Evolutionary conservation across 805 yeast genomes (phyloP).

Genomic region (Wickerhamiella alocasiicola): DNA sequence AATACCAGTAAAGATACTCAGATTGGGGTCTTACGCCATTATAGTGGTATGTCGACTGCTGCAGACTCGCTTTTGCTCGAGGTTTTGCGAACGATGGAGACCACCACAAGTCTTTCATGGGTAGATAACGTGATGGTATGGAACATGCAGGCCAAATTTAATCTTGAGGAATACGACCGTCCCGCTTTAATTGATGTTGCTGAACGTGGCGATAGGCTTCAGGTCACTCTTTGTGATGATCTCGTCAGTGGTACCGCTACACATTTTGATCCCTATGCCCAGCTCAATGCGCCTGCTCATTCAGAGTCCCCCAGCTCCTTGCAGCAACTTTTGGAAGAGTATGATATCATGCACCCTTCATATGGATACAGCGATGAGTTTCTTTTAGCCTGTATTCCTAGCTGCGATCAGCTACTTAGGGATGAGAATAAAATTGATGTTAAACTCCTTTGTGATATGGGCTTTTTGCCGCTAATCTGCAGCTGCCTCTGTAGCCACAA

Average conservation of each 20-base stretch:
- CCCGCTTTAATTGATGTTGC: conserved; percentile 15
- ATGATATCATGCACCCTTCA: conserved; percentile 11
- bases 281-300: neutral
- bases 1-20: conserved; percentile 39
- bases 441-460: conserved; percentile 44
- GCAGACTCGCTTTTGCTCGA: conserved; percentile 52
- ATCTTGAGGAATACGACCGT: conserved; percentile 29
- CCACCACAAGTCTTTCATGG: conserved; percentile 44
- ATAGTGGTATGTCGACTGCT: conserved; percentile 48
- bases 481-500: conserved; percentile 15
- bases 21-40: conserved; percentile 39
- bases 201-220: conserved; percentile 9
- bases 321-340: conserved; percentile 7
- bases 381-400: conserved; percentile 36
- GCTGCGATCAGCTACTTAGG: conserved; percentile 18
- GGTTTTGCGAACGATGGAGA: conserved; percentile 47
- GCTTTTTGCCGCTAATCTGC: conserved; percentile 40
- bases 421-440: conserved; percentile 38
- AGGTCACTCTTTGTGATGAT: conserved; percentile 19
- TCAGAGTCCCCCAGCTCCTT: neutral
- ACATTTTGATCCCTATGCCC: conserved; percentile 22
- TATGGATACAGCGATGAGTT: conserved; percentile 53
- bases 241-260: conserved; percentile 12
- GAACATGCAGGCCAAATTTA: conserved; percentile 42
- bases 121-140: conserved; percentile 47